Conservation (phyloP, 768 basidiomycete species). For the Gloeostereum incarnatum region DNA sequence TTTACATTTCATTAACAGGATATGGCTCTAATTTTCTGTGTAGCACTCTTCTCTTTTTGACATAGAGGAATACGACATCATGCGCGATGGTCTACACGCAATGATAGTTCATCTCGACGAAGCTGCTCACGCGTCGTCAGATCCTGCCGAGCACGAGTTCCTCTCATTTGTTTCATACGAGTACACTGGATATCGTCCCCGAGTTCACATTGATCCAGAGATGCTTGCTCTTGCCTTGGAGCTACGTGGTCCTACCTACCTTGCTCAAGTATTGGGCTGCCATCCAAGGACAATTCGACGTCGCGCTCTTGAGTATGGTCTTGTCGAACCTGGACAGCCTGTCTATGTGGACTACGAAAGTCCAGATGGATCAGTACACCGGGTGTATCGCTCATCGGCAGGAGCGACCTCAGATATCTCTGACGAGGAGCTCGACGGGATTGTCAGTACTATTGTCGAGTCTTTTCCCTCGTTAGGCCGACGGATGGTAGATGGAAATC, state of each 20-base stretch:
- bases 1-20: too few relatives aligned
- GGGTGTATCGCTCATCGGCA: slow-evolving; percentile 8
- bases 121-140: background rate
- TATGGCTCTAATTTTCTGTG: background rate
- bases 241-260: slow-evolving; percentile 12
- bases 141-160: background rate
- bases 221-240: slow-evolving; percentile 13
- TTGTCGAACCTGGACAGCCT: slow-evolving; percentile 13
- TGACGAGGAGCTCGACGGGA: slow-evolving; percentile 12
- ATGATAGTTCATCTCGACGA: background rate
- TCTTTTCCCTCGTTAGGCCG: slow-evolving; percentile 14
- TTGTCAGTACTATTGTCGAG: slow-evolving; percentile 9
- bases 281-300: slow-evolving; percentile 14
- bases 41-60: background rate
- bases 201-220: slow-evolving; percentile 13
- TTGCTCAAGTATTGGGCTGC: slow-evolving; percentile 12
- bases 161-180: too few relatives aligned
- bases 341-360: slow-evolving; percentile 9
- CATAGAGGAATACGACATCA: slow-evolving; percentile 4
- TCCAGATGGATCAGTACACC: slow-evolving; percentile 3
- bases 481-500: slow-evolving; percentile 13
- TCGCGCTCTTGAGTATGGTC: slow-evolving; percentile 15
- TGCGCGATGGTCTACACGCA: background rate
- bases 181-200: too few relatives aligned
- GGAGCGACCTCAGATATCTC: slow-evolving; percentile 11